Evolutionary conservation across 768 basidiomycete species (phyloP), one percentile per base, ranked within the genome.

Genomic region (Coprinellus aureogranulatus): DNA sequence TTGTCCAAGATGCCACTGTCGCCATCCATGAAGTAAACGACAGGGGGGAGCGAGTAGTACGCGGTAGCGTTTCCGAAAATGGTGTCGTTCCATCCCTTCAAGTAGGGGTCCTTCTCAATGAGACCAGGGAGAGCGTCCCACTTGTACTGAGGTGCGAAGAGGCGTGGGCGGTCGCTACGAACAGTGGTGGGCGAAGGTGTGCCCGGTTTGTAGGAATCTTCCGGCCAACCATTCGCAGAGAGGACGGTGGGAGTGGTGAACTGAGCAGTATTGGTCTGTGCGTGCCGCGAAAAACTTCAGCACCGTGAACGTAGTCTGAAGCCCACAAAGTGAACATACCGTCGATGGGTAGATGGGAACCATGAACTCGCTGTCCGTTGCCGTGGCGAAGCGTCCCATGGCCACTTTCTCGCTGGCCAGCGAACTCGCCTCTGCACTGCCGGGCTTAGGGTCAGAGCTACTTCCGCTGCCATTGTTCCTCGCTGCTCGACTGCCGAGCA

Each of bases 71-170:
- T 97, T 49, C 71, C 77, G 62, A 97, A 90, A 67, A 98, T 97
- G 37, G 92, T 89, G 25, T 79, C 78, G 70, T 98, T 96, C 96
- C 96, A 98, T 59, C 72, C 77, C 58, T 80, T 75, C 65, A 98
- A 79, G 75, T 98, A 98, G 4, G 90, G 84, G 69, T 98, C 92
- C 53, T 75, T 82, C 54, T 78, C 71, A 65, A 98, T 95, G 63
- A 96, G 78, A 25, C 68, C 67, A 8, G 88, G 84, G 23, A 98
- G 83, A 14, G 85, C 89, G 16, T 79, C 70, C 96, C 96, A 98
- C 72, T 92, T 94, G 81, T 93, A 94, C 11, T 79, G 64, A 25
- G 95, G 93, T 16, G 96, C 96, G 63, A 97, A 87, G 46, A 98
- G 80, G 48, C 91, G 89, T 28, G 96, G 96, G 59, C 94, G 89